Conservation (phyloP, 257 asterid genomes). For the Fraxinus cuspidata region DNA sequence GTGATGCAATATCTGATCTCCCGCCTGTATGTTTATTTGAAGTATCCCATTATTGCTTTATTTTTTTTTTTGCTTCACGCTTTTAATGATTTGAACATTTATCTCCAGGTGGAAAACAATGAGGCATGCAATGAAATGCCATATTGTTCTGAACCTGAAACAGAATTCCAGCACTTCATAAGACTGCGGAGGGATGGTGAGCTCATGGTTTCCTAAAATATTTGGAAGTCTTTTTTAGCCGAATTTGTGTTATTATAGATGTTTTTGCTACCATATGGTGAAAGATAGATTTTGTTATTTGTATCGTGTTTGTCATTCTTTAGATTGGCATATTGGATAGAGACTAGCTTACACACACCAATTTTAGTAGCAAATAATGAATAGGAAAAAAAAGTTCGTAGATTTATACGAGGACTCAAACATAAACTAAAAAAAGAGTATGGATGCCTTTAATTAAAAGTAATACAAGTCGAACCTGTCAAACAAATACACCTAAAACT, state of each 20-base stretch:
- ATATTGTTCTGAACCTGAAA: slow-evolving; percentile 41
- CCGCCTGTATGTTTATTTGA: slow-evolving; percentile 50
- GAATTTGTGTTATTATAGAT: neutral
- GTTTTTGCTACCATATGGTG: neutral
- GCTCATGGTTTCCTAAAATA: slow-evolving; percentile 16
- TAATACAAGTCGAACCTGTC: too few species aligned
- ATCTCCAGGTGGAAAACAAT: slow-evolving; percentile 56
- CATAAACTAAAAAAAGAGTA: too few species aligned
- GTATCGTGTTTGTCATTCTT: neutral
- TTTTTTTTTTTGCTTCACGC: neutral
- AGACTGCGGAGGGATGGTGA: slow-evolving; percentile 62
- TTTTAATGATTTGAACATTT: neutral
- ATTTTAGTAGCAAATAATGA: too few species aligned
- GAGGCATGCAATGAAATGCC: slow-evolving; percentile 61
- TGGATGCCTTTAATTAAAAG: too few species aligned
- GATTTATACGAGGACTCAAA: too few species aligned
- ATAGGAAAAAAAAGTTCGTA: too few species aligned
- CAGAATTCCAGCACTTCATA: slow-evolving; percentile 64
- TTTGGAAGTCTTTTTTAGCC: neutral
- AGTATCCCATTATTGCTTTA: neutral
- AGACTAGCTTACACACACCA: neutral
- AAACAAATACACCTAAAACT: too few species aligned
- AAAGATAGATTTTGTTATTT: neutral
- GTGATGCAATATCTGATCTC: slow-evolving; percentile 78
- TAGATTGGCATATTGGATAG: neutral